phyloP scores from a whole-genome alignment of 116 monocot genomes.

The Iris pallida region DNA sequence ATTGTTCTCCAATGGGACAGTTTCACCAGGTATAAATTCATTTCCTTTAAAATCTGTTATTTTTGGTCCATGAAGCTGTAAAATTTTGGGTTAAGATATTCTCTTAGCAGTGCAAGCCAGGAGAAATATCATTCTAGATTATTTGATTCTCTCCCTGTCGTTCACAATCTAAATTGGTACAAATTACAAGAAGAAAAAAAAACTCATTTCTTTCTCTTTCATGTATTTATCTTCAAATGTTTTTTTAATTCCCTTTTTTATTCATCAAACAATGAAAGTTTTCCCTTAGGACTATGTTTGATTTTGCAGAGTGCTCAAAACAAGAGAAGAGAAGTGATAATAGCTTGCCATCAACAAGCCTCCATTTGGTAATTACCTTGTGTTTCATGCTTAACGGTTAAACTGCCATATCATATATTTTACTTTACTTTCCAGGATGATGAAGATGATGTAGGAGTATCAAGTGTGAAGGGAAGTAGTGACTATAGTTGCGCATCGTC shows the following conservation, averaged over 20 bases:
- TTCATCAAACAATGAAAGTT: too few species aligned
- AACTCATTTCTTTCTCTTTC: too few species aligned
- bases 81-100: not conserved
- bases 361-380: slow-evolving; percentile 44
- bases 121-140: too few species aligned
- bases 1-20: slow-evolving; percentile 50
- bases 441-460: slow-evolving; percentile 36
- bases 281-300: not conserved
- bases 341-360: slow-evolving; percentile 23
- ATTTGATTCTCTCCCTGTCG: too few species aligned
- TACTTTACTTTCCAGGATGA: slow-evolving; percentile 28
- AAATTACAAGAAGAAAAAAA: too few species aligned
- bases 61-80: not conserved
- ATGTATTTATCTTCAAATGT: too few species aligned
- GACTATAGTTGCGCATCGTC: slow-evolving; percentile 22
- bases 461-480: slow-evolving; percentile 63
- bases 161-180: too few species aligned
- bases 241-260: too few species aligned
- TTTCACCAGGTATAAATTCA: slow-evolving; percentile 58
- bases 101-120: too few species aligned
- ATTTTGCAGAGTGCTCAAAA: slow-evolving; percentile 46
- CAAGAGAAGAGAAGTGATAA: slow-evolving; percentile 46
- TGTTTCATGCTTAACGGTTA: not conserved
- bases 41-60: not conserved
- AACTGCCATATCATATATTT: too few species aligned